Base-by-base conservation (phyloP, 371 early-diverging fungal genomes). In the Mortierella sp. region DNA sequence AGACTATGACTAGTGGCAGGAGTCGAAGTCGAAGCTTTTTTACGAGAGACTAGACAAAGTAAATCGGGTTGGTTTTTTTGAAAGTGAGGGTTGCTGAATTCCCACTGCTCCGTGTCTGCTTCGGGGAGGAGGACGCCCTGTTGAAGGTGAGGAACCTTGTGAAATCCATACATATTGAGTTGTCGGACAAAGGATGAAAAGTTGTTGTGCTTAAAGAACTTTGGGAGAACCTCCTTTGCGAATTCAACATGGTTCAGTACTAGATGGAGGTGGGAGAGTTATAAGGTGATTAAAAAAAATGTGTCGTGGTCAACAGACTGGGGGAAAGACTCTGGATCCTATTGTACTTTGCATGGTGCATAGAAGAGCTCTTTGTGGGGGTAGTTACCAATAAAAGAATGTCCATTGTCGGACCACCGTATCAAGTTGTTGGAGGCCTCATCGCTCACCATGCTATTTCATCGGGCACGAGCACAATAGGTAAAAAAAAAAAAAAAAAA, bases 161-260 rank as follows among this genome's bases (percentile, higher is more conserved):
- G 87, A 69, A 89, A 91, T 9, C 93, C 95, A 70, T 94, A 93
- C 92, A 95, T 95, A 70, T 97, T 97, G 6, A 97, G 88, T 80
- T 97, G 97, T 21, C 97, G 87, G 11, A 97, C 96, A 89, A 97
- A 97, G 16, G 91, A 91, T 19, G 93, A 91, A 68, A 95, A 93
- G 74, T 97, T 97, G 81, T 87, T 89, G 82, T 96, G 96, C 80
- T 96, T 96, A 75, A 96, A 97, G 74, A 88, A 91, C 5, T 87
- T 88, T 47, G 94, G 93, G 46, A 97, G 81, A 16, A 97, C 92
- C 58, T 86, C 85, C 46, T 91, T 90, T 9, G 94, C 89, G 84
- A 97, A 95, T 16, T 93, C 94, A 60, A 90, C 90, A 67, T 86
- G 90, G 9, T 83, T 81, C 46, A 77, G 62, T 0, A 93, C 91